Evolutionary conservation across 2,329 filamentous ascomycete genomes (phyloP).

Genomic region (Xylaria sp.): DNA sequence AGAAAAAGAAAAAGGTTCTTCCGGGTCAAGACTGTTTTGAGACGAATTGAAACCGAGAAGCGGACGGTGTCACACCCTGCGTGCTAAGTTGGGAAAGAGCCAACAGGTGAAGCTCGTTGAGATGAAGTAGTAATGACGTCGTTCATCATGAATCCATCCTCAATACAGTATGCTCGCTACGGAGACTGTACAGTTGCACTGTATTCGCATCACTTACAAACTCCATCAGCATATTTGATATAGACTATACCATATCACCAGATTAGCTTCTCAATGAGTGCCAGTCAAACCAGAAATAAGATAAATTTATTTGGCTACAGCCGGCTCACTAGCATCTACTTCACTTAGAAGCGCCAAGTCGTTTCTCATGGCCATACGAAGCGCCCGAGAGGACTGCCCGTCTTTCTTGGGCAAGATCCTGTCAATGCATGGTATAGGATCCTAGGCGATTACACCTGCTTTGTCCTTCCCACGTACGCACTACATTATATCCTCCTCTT

Average conservation of each 20-base stretch:
- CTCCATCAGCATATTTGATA: background rate
- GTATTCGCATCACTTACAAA: background rate
- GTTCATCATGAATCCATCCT: background rate
- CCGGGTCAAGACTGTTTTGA: background rate
- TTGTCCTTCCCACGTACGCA: slow-evolving; percentile 20
- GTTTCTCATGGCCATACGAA: slow-evolving; percentile 25
- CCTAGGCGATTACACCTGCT: slow-evolving; percentile 14
- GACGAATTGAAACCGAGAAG: background rate
- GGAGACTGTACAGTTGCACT: slow-evolving; percentile 1
- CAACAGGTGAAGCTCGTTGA: background rate
- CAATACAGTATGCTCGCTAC: background rate
- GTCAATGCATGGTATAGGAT: slow-evolving; percentile 15
- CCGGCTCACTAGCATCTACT: slow-evolving; percentile 35
- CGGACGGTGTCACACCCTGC: background rate
- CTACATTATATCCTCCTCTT: slow-evolving; percentile 33
- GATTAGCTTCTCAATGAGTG: background rate
- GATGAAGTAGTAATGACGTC: slow-evolving; percentile 30
- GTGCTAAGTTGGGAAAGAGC: background rate
- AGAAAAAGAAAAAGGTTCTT: background rate
- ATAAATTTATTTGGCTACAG: slow-evolving; percentile 28
- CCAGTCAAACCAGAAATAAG: slow-evolving; percentile 12
- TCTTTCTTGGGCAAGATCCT: slow-evolving; percentile 19
- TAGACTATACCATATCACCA: background rate
- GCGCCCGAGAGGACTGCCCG: slow-evolving; percentile 11
- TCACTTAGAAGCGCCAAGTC: slow-evolving; percentile 28